Conservation (phyloP, 2,329 filamentous ascomycete genomes). For the Purpureocillium lavendulum region DNA sequence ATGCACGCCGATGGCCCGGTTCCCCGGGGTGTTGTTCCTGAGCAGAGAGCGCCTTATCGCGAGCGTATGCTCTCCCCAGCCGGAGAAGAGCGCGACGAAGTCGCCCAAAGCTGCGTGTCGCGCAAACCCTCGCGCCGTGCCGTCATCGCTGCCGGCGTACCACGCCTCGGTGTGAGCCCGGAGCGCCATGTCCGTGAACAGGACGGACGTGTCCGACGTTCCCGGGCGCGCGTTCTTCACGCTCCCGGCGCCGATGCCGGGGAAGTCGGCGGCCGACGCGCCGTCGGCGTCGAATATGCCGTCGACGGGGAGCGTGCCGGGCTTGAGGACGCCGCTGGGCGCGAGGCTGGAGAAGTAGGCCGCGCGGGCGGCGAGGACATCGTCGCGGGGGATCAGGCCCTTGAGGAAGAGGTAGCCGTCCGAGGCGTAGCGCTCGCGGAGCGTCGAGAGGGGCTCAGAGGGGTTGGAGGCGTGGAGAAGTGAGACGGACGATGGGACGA, state of each 20-base stretch:
- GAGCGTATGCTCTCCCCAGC: constrained; percentile 42
- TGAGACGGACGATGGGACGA: not conserved
- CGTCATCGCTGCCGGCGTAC: constrained; percentile 28
- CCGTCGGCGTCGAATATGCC: constrained; percentile 35
- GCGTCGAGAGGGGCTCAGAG: constrained; percentile 31
- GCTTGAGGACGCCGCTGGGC: constrained; percentile 47
- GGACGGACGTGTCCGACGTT: constrained; percentile 15
- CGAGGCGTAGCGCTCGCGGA: constrained; percentile 23
- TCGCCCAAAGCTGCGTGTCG: constrained; percentile 39
- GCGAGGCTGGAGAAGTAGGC: constrained; percentile 45
- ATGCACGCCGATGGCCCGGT: constrained; percentile 50
- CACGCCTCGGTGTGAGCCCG: constrained; percentile 41
- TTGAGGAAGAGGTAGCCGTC: constrained; percentile 51
- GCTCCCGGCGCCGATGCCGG: constrained; percentile 39
- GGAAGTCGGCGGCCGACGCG: constrained; percentile 11
- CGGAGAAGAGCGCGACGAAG: constrained; percentile 42
- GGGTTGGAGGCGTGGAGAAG: not conserved
- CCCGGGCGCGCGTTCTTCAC: constrained; percentile 36
- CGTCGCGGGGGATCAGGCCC: constrained; percentile 39
- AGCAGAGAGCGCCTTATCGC: constrained; percentile 35
- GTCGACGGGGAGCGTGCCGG: constrained; percentile 39
- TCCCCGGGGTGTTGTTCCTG: constrained; percentile 47
- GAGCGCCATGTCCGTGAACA: constrained; percentile 32
- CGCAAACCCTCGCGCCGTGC: constrained; percentile 30
- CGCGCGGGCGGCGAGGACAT: constrained; percentile 42